Base-by-base conservation (phyloP, 352 stramenopile species). In the Paralagenidium karlingii region DNA sequence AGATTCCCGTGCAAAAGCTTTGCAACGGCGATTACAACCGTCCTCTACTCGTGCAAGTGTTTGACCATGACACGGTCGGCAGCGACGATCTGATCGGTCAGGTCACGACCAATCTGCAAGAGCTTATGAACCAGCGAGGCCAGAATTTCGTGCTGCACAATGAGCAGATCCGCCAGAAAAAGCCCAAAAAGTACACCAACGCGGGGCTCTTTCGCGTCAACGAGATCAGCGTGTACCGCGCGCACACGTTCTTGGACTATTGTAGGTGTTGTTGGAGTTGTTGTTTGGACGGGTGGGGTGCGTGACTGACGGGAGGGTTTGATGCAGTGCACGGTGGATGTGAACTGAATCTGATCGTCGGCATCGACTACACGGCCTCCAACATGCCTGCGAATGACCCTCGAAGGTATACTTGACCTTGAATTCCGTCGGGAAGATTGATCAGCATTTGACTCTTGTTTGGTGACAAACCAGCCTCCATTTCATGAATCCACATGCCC, bases 271-370 rank as follows among this genome's bases (percentile, higher is more conserved):
- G 12, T 37, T 21, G 12, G 42, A 13, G n/a, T 1, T 38, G 43
- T 25, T 13, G 10, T n/a, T 51, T 36, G 42, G 32, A 34, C 24
- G 27, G 19, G 28, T 13, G 37, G 11, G 2, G 39, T 47, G 12
- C 34, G 24, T 12, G 5, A 16, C 15, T 12, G 18, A 26, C 5
- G 24, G 26, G 20, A 2, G 19, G 21, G 18, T 34, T 13, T 53
- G 18, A 19, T 31, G 27, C 34, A 81, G 67, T 81, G 37, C 55
- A 56, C 18, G 71, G 59, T 34, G 90, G 91, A 16, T 63, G 93
- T 43, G 83, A 97, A 60, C 83, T 97, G 46, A 81, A 65, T 29
- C 28, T 86, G 43, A 55, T 87, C 22, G 55, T 87, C 36, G 69
- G 59, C 0, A 77, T 87, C 28, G 74, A 87, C 54, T 84, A 81